Conservation (phyloP, 2,329 filamentous ascomycete species). For the Domatiomyces globalis region DNA sequence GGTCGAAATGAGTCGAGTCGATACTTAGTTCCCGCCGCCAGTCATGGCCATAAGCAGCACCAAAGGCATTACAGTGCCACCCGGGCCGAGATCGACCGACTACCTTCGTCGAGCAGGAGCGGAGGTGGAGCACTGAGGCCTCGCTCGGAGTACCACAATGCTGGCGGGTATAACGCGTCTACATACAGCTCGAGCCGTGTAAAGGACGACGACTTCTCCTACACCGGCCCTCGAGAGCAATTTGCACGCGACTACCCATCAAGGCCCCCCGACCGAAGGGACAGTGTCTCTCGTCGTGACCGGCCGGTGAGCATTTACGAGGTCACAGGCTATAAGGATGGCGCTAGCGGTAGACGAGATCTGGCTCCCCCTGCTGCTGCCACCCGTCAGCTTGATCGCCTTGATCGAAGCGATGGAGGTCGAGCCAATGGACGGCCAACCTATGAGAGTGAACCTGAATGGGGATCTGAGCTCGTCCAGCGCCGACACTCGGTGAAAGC, state of each 20-base stretch:
- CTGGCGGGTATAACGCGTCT: slow-evolving; percentile 12
- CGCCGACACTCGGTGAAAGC: slow-evolving; percentile 9
- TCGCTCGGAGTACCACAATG: slow-evolving; percentile 13
- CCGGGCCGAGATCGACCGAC: slow-evolving; percentile 12
- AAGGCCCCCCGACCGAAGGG: slow-evolving; percentile 17
- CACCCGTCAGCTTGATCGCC: slow-evolving; percentile 13
- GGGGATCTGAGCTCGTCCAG: slow-evolving; percentile 5
- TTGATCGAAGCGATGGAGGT: slow-evolving; percentile 10
- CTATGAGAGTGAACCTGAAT: slow-evolving; percentile 13
- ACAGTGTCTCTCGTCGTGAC: slow-evolving; percentile 21
- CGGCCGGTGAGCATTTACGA: slow-evolving; percentile 15
- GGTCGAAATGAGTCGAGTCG: slow-evolving; percentile 9
- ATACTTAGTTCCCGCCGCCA: slow-evolving; percentile 12
- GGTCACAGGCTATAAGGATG: slow-evolving; percentile 9
- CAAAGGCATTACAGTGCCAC: slow-evolving; percentile 16
- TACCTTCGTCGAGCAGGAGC: slow-evolving; percentile 3
- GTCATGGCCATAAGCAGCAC: slow-evolving; percentile 11
- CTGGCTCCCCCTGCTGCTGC: slow-evolving; percentile 12
- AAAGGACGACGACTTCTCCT: slow-evolving; percentile 26
- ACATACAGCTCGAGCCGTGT: slow-evolving; percentile 4
- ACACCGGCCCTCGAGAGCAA: slow-evolving; percentile 34
- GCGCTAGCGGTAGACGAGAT: slow-evolving; percentile 10
- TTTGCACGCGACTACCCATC: slow-evolving; percentile 30
- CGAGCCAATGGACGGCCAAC: slow-evolving; percentile 3
- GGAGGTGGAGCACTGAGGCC: neutral